Conservation (phyloP, 345 rosid species). For the Ricinus communis region DNA sequence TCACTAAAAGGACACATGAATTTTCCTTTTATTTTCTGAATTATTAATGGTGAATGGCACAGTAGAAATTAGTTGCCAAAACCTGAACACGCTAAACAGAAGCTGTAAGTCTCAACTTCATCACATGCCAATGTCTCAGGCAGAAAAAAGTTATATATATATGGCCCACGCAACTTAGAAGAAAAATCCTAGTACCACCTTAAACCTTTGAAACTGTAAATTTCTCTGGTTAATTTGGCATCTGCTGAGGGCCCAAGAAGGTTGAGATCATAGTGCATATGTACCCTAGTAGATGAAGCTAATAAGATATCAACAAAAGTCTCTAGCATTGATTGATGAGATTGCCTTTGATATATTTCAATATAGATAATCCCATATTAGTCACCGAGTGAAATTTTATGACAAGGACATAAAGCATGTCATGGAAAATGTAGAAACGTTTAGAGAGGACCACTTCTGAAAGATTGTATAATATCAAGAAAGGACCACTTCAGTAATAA, state of each 20-base stretch:
- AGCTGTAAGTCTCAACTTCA: neutral
- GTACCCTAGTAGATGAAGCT: neutral
- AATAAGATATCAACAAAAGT: neutral
- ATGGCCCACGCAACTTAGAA: slow-evolving; percentile 4
- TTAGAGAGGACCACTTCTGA: slow-evolving; percentile 31
- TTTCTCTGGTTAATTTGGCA: neutral
- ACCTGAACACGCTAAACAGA: neutral
- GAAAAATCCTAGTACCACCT: neutral
- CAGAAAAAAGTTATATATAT: neutral
- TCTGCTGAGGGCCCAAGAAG: slow-evolving; percentile 6
- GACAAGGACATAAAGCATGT: slow-evolving; percentile 14
- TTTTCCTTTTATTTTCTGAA: too few relatives aligned
- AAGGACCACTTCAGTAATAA: slow-evolving; percentile 39
- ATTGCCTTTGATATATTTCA: slow-evolving; percentile 5
- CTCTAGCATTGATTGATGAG: neutral
- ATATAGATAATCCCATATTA: slow-evolving; percentile 7
- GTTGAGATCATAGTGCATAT: neutral
- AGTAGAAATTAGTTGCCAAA: neutral
- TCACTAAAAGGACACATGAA: too few relatives aligned
- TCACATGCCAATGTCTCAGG: neutral
- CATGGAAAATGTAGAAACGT: slow-evolving; percentile 12
- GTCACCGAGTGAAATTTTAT: slow-evolving; percentile 17
- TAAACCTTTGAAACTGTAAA: neutral
- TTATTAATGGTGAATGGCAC: too few relatives aligned
- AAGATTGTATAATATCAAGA: slow-evolving; percentile 11